phyloP scores from a whole-genome alignment of 2,329 filamentous ascomycete genomes.

The Penicillium brevicompactum region DNA sequence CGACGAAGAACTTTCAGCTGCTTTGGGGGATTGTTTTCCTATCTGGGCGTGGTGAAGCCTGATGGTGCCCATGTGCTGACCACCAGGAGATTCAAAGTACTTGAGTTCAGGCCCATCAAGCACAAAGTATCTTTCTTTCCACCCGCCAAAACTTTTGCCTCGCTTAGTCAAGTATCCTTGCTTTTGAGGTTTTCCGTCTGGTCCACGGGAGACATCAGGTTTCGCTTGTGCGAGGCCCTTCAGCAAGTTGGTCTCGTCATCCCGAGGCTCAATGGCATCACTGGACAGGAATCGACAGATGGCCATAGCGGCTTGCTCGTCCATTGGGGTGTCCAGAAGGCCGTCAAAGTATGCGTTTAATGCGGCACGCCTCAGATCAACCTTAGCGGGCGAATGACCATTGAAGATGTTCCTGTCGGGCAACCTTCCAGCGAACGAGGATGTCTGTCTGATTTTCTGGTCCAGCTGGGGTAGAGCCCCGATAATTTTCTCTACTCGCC shows the following conservation, averaged over 20 bases:
- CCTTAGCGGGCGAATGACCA: constrained; percentile 88
- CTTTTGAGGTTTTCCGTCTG: constrained; percentile 69
- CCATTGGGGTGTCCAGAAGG: constrained; percentile 79
- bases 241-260: constrained; percentile 56
- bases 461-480: constrained; percentile 80
- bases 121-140: constrained; percentile 82
- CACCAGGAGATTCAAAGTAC: constrained; percentile 90
- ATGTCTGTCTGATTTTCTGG: constrained; percentile 72
- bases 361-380: constrained; percentile 80
- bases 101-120: constrained; percentile 72
- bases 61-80: constrained; percentile 88
- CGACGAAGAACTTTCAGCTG: constrained; percentile 58
- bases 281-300: constrained; percentile 83
- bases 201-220: constrained; percentile 47
- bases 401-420: constrained; percentile 86
- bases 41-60: constrained; percentile 90
- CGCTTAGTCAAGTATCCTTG: constrained; percentile 94
- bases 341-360: constrained; percentile 85
- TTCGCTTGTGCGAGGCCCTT: constrained; percentile 39
- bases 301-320: constrained; percentile 73
- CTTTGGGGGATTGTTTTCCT: constrained; percentile 78
- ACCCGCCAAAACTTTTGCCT: constrained; percentile 98
- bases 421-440: constrained; percentile 71
- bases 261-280: constrained; percentile 59
- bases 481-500: constrained; percentile 93